A percentile compares a stretch with the other conserved stretches of the same genome.
These are phyloP conservation scores for Tricholoma hemisulphureum DNA, from an alignment of 768 basidiomycete genomes.

Conservation along the genomic window DNA sequence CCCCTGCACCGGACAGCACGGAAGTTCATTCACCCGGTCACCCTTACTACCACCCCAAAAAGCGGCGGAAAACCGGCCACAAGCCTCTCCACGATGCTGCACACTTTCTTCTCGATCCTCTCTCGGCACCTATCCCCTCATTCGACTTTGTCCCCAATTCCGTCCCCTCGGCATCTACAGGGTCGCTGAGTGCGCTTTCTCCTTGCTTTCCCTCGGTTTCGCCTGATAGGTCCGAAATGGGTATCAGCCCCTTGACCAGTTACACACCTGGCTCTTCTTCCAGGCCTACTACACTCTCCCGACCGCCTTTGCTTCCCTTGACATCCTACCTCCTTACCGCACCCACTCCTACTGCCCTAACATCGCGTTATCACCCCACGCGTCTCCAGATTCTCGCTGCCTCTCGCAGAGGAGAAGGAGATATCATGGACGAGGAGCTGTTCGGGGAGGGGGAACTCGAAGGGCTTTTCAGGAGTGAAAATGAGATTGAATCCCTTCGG, in stretches of 20 bases:
- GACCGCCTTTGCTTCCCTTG: conserved; percentile 30
- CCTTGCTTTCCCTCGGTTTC: background rate
- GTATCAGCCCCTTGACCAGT: background rate
- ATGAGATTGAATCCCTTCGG: conserved; percentile 47
- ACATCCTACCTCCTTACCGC: conserved; percentile 57
- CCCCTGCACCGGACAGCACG: background rate
- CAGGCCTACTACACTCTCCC: conserved; percentile 6
- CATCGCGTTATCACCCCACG: conserved; percentile 41
- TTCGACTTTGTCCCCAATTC: conserved; percentile 7
- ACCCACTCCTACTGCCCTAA: conserved; percentile 23
- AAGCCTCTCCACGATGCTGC: conserved; percentile 44
- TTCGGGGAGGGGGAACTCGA: conserved; percentile 71
- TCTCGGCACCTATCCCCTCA: conserved; percentile 32
- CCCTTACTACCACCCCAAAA: background rate
- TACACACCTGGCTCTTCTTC: background rate
- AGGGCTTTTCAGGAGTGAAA: conserved; percentile 49
- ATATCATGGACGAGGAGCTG: conserved; percentile 68
- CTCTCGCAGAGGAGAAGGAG: conserved; percentile 49
- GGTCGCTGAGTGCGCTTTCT: background rate
- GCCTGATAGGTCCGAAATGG: background rate
- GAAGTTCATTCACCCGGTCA: conserved; percentile 3
- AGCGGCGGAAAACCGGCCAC: conserved; percentile 15
- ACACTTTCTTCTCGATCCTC: conserved; percentile 58
- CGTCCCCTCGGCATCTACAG: background rate
- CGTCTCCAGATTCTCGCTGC: conserved; percentile 64